Base-by-base conservation (phyloP, 306 rosid species). In the Parietaria judaica region DNA sequence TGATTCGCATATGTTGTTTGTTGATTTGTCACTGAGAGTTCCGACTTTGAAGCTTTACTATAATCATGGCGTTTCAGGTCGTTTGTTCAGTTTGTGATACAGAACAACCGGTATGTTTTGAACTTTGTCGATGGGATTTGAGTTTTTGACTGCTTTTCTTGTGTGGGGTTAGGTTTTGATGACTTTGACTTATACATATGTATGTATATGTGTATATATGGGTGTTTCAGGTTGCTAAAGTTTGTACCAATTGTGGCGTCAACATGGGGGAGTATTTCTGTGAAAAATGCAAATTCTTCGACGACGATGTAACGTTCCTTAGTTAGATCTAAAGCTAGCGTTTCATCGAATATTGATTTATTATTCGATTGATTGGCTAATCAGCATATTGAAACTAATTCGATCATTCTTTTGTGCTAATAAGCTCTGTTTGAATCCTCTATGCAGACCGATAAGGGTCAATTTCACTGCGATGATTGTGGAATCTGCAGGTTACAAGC, bases 191-290 rank as follows among this genome's bases (percentile, higher is more conserved):
- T 23, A 23, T n/a, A n/a, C n/a, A n/a, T 23, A 2, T 23, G 31
- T 23, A 23, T 23, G 31, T 5, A 41, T 41, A 41, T 41, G 7
- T 41, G 1, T 8, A 41, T 41, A 3, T 41, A 2, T 41, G 45
- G 45, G 45, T 41, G 45, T 61, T 58, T 60, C 51, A 94, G 99
- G 86, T 64, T 75, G 84, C 95, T 69, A 86, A 77, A 84, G 83
- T 81, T 74, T 94, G 99, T 64, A 86, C 94, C 4, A 94, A 94
- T 67, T 94, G 99, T 60, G 97, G 99, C 35, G 83, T 94, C 61
- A 82, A 64, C 73, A 84, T 88, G 97, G 99, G 97, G 70, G 99
- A 88, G 68, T 94, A 94, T 74, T 88, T 84, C 80, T 94, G 99
- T 51, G 64, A 78, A 35, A 84, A 85, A 61, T 94, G 97, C 90